A percentile compares a stretch with the other conserved stretches of the same genome.
phyloP scores from a whole-genome alignment of 305 asterid species.

The Coffea humblotiana region DNA sequence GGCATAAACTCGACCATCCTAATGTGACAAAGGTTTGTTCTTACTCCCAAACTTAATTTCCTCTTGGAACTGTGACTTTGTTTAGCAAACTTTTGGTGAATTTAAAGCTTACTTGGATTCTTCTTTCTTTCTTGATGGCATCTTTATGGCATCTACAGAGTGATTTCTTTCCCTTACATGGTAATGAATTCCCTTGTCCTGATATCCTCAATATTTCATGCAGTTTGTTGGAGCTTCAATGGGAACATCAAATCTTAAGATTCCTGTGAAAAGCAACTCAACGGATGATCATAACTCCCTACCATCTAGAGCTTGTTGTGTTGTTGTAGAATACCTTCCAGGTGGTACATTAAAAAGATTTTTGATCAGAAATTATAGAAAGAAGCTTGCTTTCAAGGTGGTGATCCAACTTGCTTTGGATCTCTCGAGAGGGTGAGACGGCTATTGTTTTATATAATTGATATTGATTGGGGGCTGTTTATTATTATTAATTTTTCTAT shows the following conservation, averaged over 20 bases:
- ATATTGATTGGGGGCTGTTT: not conserved
- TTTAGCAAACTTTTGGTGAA: not conserved
- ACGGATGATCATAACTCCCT: slow-evolving; percentile 55
- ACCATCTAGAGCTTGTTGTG: slow-evolving; percentile 89
- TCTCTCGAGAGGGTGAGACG: slow-evolving; percentile 77
- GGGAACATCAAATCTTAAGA: slow-evolving; percentile 79
- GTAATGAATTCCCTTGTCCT: not conserved
- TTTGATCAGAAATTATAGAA: slow-evolving; percentile 72
- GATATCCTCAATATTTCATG: not conserved
- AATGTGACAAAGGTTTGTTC: slow-evolving; percentile 67
- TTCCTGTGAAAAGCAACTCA: slow-evolving; percentile 54
- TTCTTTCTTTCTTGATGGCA: not conserved
- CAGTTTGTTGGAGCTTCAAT: slow-evolving; percentile 91
- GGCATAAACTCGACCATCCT: slow-evolving; percentile 84
- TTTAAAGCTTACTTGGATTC: not conserved
- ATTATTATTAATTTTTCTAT: not conserved
- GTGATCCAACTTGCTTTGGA: slow-evolving; percentile 84
- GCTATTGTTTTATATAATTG: not conserved
- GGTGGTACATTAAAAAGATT: slow-evolving; percentile 82
- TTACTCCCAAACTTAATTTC: not conserved
- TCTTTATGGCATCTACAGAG: not conserved
- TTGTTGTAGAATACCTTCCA: slow-evolving; percentile 78
- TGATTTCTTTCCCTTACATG: not conserved
- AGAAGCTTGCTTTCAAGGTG: slow-evolving; percentile 76
- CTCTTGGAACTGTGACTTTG: not conserved